Base-by-base conservation (phyloP, 2,329 filamentous ascomycete genomes). In the Penicillium sp. region DNA sequence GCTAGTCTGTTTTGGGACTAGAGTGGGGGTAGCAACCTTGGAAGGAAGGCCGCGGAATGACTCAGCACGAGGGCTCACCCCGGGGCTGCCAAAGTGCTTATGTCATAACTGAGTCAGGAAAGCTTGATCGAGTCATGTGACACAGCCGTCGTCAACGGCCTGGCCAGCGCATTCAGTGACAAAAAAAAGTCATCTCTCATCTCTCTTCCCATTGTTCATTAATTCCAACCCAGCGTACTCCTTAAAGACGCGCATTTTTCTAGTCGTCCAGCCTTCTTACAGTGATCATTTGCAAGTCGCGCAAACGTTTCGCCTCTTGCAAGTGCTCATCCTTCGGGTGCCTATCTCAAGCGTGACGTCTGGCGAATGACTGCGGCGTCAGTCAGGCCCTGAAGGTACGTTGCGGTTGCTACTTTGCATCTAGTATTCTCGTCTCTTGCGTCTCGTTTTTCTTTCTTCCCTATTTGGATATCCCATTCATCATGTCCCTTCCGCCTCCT, bases 401-500 rank as follows among this genome's bases (percentile, higher is more conserved):
- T 77, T 69, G 71, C 68, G 66, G 64, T 66, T 69, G 68, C 65
- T 69, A 66, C 66, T 66, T 63, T 63, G 58, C 63, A 70, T 53
- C 65, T 66, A 69, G 67, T 66, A 66, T 66, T 65, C 67, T 65
- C 57, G 55, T 66, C 56, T 68, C 58, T 68, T 60, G 69, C 21
- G 12, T 33, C 17, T 45, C 31, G 13, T 29, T 19, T 48, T 29
- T 29, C 17, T 39, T 47, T 9, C 13, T 33, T 63, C 64, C 27
- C 19, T 39, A 21, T 23, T 71, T 71, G 76, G 71, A 69, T 72
- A 59, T 69, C 66, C 74, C 75, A 69, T 80, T 81, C 80, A 82
- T 81, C 79, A 93, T 93, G 90, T 88, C 89, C 78, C 91, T 91
- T 83, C 88, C 89, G 78, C 88, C 88, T 73, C 89, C 89, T 89